Percentiles rank a stretch among this genome's conserved stretches.
These are phyloP conservation scores for Rhizopogon vinicolor DNA, from an alignment of 768 basidiomycete genomes.

Conservation along the genomic window DNA sequence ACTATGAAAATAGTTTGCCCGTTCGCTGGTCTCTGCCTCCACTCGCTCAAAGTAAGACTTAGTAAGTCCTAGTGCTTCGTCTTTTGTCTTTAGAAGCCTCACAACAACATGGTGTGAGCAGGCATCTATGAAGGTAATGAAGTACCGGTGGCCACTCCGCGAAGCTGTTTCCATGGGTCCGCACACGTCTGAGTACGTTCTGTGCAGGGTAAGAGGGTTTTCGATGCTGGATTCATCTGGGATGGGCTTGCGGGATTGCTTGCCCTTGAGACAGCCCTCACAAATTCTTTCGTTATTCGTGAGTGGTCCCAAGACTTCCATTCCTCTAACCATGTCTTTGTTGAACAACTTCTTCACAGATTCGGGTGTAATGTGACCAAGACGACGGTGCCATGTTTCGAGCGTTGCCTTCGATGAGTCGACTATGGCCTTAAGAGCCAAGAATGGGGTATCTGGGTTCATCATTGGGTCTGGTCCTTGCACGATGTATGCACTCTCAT, in stretches of 20 bases:
- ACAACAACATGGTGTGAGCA: conserved; percentile 11
- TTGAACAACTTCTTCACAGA: conserved; percentile 1
- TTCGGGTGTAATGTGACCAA: neutral
- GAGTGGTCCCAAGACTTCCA: neutral
- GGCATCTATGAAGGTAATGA: conserved; percentile 16
- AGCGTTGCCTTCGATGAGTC: no score
- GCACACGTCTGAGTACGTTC: conserved; percentile 16
- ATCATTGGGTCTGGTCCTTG: neutral
- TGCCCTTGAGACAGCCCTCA: conserved; percentile 17
- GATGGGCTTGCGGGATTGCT: conserved; percentile 12
- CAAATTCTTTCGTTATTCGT: conserved; percentile 3
- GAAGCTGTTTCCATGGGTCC: conserved; percentile 11
- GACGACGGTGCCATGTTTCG: no score
- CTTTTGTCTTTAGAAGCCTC: conserved; percentile 9
- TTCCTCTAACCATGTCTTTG: conserved; percentile 5
- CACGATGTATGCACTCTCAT: neutral
- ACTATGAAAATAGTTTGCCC: conserved; percentile 10
- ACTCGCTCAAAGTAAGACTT: conserved; percentile 8
- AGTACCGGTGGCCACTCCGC: conserved; percentile 7
- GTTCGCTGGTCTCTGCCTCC: conserved; percentile 8
- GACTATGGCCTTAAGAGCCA: no score
- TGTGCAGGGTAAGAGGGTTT: neutral
- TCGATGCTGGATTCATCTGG: conserved; percentile 3
- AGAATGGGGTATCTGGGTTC: no score
- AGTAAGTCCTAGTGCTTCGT: conserved; percentile 5